phyloP scores from a whole-genome alignment of 768 basidiomycete genomes.

The Daedaleopsis sinensis region DNA sequence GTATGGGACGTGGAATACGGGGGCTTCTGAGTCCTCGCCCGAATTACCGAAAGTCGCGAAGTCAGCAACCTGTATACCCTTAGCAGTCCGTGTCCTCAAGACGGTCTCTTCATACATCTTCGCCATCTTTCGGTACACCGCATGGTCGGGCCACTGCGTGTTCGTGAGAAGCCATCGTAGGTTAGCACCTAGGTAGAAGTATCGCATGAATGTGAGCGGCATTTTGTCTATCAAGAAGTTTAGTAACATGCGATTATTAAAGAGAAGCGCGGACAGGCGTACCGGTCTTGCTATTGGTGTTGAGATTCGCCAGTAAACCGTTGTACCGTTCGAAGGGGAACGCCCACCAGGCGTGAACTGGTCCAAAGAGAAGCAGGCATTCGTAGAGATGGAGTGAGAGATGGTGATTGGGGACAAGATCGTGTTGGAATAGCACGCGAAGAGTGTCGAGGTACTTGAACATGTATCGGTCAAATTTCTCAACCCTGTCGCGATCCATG shows the following conservation, averaged over 20 bases:
- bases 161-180: neutral
- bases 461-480: neutral
- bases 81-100: too few relatives aligned
- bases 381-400: conserved; percentile 34
- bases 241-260: too few relatives aligned
- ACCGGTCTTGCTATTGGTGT: conserved; percentile 30
- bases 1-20: too few relatives aligned
- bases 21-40: too few relatives aligned
- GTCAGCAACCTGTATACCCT: too few relatives aligned
- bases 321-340: conserved; percentile 36
- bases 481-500: conserved; percentile 8
- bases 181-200: neutral
- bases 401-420: conserved; percentile 35
- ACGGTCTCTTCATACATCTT: too few relatives aligned
- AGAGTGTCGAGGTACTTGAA: conserved; percentile 29
- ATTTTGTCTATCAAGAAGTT: too few relatives aligned
- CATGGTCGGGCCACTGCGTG: too few relatives aligned
- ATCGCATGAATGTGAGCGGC: neutral
- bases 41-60: too few relatives aligned
- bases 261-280: too few relatives aligned
- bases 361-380: conserved; percentile 32
- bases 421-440: too few relatives aligned
- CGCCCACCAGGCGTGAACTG: conserved; percentile 28
- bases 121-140: too few relatives aligned
- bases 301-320: conserved; percentile 24